These are phyloP conservation scores for Mortierella hygrophila DNA, from an alignment of 192 early-diverging fungal genomes.

Conservation along the genomic window DNA sequence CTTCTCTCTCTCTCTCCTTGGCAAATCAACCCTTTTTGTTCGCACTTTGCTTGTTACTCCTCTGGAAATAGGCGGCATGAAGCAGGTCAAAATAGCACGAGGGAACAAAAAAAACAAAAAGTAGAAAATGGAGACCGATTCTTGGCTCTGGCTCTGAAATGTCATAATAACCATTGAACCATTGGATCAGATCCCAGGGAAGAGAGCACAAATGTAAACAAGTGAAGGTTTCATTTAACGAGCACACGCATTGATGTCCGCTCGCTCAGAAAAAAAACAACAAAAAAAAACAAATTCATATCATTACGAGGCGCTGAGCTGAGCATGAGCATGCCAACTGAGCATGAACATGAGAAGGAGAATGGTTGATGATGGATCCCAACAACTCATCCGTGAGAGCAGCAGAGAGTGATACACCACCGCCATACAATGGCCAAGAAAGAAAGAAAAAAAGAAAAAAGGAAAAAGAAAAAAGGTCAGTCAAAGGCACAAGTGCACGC, in stretches of 20 bases:
- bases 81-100: constrained; percentile 4
- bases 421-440: not conserved
- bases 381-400: too few relatives aligned
- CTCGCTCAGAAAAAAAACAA: too few relatives aligned
- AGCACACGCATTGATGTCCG: too few relatives aligned
- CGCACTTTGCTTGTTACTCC: not conserved
- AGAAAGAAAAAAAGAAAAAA: too few relatives aligned
- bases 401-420: not conserved
- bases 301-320: not conserved
- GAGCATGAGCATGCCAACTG: not conserved
- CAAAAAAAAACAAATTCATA: too few relatives aligned
- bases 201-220: not conserved
- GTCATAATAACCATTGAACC: not conserved
- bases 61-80: not conserved
- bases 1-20: not conserved
- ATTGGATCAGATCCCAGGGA: not conserved
- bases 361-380: not conserved
- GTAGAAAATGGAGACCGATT: not conserved
- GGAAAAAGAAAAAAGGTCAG: too few relatives aligned
- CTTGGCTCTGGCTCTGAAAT: not conserved
- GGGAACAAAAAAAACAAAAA: not conserved
- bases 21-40: not conserved
- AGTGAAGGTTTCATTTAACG: constrained; percentile 4
- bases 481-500: not conserved
- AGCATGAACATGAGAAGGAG: not conserved